These are phyloP conservation scores for Euphorbia lathyris DNA, from an alignment of 345 rosid genomes.

Conservation along the genomic window DNA sequence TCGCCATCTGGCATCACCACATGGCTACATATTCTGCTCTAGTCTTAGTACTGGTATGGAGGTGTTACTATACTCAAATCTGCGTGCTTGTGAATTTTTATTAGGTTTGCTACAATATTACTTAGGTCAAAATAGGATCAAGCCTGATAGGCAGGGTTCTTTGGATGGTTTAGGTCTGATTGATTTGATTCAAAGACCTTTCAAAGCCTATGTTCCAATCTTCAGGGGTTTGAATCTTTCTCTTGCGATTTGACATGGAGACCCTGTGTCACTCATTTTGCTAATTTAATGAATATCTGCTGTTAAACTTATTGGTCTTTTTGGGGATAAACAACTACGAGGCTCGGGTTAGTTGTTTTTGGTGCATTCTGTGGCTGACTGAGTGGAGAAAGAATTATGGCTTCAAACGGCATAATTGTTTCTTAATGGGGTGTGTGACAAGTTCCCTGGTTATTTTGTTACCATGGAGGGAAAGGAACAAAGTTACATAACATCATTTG, in stretches of 20 bases:
- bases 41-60: neutral
- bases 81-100: neutral
- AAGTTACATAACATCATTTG: too few species aligned
- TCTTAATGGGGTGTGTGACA: neutral
- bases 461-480: neutral
- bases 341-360: too few species aligned
- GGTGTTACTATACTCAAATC: neutral
- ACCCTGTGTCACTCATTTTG: too few species aligned
- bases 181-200: too few species aligned
- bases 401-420: neutral
- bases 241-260: too few species aligned
- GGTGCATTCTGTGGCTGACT: neutral
- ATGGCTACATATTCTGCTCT: neutral
- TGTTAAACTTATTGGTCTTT: too few species aligned
- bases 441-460: neutral
- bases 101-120: neutral
- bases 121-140: neutral
- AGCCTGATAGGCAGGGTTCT: neutral
- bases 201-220: too few species aligned
- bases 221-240: too few species aligned
- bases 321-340: too few species aligned
- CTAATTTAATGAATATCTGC: too few species aligned
- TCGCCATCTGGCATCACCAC: neutral
- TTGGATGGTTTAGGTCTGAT: neutral
- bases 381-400: neutral